Evolutionary conservation across 2,329 filamentous ascomycete species (phyloP).

Genomic region (Venturia asperata): DNA sequence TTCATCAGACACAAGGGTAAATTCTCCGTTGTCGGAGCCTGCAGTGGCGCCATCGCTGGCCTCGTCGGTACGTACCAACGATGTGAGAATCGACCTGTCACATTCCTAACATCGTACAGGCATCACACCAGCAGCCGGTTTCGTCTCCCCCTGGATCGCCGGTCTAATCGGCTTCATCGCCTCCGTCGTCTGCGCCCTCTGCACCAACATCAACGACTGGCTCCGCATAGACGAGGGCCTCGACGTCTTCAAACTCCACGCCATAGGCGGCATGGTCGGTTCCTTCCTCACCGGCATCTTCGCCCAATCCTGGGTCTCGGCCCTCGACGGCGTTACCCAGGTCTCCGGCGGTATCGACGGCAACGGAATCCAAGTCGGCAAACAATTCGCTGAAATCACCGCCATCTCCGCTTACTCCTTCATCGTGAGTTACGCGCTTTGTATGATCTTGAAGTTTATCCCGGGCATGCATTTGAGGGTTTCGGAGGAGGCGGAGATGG

Average conservation of each 20-base stretch:
- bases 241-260: conserved; percentile 55
- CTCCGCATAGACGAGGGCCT: conserved; percentile 51
- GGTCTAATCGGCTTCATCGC: conserved; percentile 52
- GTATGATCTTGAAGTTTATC: conserved; percentile 48
- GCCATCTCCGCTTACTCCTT: conserved; percentile 50
- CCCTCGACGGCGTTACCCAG: conserved; percentile 45
- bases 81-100: not conserved
- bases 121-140: conserved; percentile 52
- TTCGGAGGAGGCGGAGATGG: conserved; percentile 48
- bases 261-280: conserved; percentile 51
- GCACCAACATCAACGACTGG: conserved; percentile 48
- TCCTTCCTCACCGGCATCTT: conserved; percentile 54
- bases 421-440: conserved; percentile 44
- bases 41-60: conserved; percentile 51
- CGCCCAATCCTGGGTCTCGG: conserved; percentile 42
- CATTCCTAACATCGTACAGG: not conserved
- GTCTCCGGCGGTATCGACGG: conserved; percentile 48
- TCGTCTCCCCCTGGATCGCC: conserved; percentile 47
- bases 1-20: conserved; percentile 45
- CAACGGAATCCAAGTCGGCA: conserved; percentile 48
- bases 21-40: conserved; percentile 51
- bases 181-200: conserved; percentile 42
- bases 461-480: conserved; percentile 49
- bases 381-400: conserved; percentile 50
- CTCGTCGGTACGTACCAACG: conserved; percentile 40